Evolutionary conservation across 139 green algal species (phyloP), one percentile per base, ranked within the genome.

Genomic region (Tetraselmis striata): DNA sequence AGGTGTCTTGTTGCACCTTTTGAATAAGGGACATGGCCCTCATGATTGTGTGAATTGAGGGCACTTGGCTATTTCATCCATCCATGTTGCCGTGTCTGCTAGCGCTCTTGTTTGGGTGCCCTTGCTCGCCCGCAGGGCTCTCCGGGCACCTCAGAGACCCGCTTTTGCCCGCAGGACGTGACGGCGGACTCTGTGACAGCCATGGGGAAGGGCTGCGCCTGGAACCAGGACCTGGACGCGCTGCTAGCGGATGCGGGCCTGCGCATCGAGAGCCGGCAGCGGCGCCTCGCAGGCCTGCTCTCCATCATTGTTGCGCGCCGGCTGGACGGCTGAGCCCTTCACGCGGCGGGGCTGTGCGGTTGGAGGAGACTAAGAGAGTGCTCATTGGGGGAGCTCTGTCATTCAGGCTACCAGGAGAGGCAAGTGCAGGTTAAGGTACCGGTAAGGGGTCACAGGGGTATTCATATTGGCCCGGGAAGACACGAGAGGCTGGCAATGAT

Each of bases 131-230:
- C 58, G 23, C 18, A 18, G 58, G 58, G 58, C 58, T 74, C 18
- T 23, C 58, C 58, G n/a, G 18, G 18, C 58, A 74, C 58, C 18
- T 74, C 58, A 26, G 58, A 74, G 18, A 74, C 58, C 58, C 58
- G 32, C 45, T 75, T n/a, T n/a, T n/a, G n/a, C n/a, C n/a, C 23
- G 26, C 86, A 92, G 85, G 89, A 89, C 74, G 77, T 77, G 1
- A 94, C 86, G 0, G 81, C 83, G 2, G 28, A 76, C 0, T 45
- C 87, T 0, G 91, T 94, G 59, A 85, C 87, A 1, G 86, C 88
- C n/a, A 87, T 86, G 24, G 85, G 88, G 31, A 94, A 94, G 82
- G 91, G 91, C 59, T 94, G 91, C 83, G 86, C 87, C 1, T 87
- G 84, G 84, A 84, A 87, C 59, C 84, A 87, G 29, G 32, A 86